Evolutionary conservation across 73 alveolate genomes (phyloP), one percentile per base, ranked within the genome.

Genomic region (Tetrahymena elliotti): DNA sequence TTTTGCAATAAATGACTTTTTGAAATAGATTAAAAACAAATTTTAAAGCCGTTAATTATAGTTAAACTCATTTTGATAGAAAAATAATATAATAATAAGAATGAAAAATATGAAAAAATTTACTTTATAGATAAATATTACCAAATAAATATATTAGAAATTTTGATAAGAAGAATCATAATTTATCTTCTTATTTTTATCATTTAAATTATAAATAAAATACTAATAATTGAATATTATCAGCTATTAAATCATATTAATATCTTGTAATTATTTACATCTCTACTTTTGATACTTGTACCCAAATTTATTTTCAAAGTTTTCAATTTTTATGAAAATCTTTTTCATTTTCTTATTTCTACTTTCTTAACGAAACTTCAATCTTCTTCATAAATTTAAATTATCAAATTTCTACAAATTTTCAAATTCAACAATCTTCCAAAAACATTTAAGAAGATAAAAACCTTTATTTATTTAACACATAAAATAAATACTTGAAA

Each of bases 1-100:
- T 3, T 94, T 94, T 33, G 92, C 94, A 39, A 94, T 94, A 12
- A 94, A 94, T 84, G 96, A 94, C 24, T 83, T 39, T 83, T 84
- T 94, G 41, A 94, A 94, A 83, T 40, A 93, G 83, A 20, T 83
- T 38, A 94, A 94, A 27, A 27, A 0, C 1, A 68, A 68, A 68
- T 68, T 68, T 36, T 6, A 68, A 24, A 68, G 38, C 16, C 3
- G 24, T 68, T 3, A n/a, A 18, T 16, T 6, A 11, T 27, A 8
- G 15, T 40, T 10, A 40, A 40, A 10, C 54, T 10, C 20, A 15
- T 40, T 10, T 40, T 40, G 54, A 40, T 40, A 10, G 15, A 8
- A 40, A 40, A 40, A 40, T 10, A 40, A 40, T 31, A 68, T 4
- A 24, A 16, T n/a, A 68, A 18, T 68, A 36, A 27, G 13, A 36